A percentile compares a stretch with the other conserved stretches of the same genome.
These are phyloP conservation scores for Rosa hybrid DNA, from an alignment of 331 rosid genomes.

Conservation along the genomic window DNA sequence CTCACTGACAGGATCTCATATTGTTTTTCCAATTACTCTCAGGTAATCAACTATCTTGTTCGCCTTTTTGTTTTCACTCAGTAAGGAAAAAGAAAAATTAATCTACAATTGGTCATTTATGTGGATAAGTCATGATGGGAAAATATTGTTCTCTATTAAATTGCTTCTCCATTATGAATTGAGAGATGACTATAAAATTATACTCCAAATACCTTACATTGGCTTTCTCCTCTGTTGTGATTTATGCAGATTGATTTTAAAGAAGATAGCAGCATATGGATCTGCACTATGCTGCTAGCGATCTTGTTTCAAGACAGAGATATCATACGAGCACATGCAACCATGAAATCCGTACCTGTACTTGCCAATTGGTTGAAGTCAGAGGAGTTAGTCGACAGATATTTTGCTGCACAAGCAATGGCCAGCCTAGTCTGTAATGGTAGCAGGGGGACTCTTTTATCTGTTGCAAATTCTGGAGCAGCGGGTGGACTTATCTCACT, in stretches of 20 bases:
- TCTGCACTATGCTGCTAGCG: conserved; percentile 80
- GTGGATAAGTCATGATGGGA: conserved; percentile 13
- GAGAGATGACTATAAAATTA: neutral
- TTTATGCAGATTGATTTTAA: conserved; percentile 69
- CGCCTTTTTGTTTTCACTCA: conserved; percentile 9
- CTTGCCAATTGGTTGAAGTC: conserved; percentile 85
- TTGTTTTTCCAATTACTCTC: conserved; percentile 67
- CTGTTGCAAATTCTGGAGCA: conserved; percentile 98
- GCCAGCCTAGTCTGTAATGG: conserved; percentile 99
- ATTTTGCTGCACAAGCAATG: conserved; percentile 92
- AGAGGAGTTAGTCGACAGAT: conserved; percentile 76
- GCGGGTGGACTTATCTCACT: conserved; percentile 91
- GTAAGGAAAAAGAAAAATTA: conserved; percentile 8
- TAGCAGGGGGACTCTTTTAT: conserved; percentile 95
- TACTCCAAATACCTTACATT: conserved; percentile 16
- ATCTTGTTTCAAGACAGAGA: conserved; percentile 94
- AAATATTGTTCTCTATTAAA: conserved; percentile 3
- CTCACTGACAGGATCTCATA: conserved; percentile 79
- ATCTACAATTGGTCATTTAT: conserved; percentile 15
- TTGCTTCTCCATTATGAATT: neutral
- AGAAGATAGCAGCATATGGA: conserved; percentile 95
- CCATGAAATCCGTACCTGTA: conserved; percentile 80
- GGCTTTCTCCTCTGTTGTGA: conserved; percentile 32
- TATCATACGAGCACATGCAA: conserved; percentile 85
- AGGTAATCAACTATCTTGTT: conserved; percentile 54